Base-by-base conservation (phyloP, 306 rosid genomes). In the Albizia julibrissin region DNA sequence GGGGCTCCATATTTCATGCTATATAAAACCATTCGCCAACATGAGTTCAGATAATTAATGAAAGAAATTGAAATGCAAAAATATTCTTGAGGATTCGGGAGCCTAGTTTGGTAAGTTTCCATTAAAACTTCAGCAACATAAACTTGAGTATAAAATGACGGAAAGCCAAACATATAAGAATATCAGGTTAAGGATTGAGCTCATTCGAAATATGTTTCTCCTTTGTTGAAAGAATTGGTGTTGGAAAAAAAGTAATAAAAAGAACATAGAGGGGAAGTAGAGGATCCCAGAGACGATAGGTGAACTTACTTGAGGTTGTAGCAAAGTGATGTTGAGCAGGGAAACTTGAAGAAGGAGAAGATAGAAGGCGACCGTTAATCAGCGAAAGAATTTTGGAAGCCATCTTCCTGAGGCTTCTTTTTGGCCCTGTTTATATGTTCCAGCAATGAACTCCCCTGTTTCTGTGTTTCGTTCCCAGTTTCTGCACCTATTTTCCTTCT, bases 361-460 rank as follows among this genome's bases (percentile, higher is more conserved):
- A 76, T 4, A 77, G 16, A 75, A 54, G 13, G 47, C 68, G 34
- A 54, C n/a, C 84, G 31, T 75, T 84, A 72, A 82, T 80, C 73
- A 82, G 88, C 74, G 80, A 54, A 7, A 82, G 79, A 83, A 77
- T n/a, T 34, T 83, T 66, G 72, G 88, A 77, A 34, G 91, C 88
- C 93, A 88, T 87, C 64, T 61, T 46, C 37, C 31, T 1, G n/a
- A 29, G 56, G n/a, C 37, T 77, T 10, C 73, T 29, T 3, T 58
- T 37, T 3, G 62, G n/a, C 22, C 15, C 31, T 22, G 33, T 56
- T 22, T 40, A 64, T 64, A 40, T 29, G 21, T 39, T n/a, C 10
- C 11, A n/a, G n/a, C n/a, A n/a, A n/a, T n/a, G n/a, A n/a, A n/a
- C n/a, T n/a, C n/a, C n/a, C n/a, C n/a, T n/a, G n/a, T n/a, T n/a